phyloP scores from a whole-genome alignment of 805 yeast species.

The Lipomyces spencermartinsiae region DNA sequence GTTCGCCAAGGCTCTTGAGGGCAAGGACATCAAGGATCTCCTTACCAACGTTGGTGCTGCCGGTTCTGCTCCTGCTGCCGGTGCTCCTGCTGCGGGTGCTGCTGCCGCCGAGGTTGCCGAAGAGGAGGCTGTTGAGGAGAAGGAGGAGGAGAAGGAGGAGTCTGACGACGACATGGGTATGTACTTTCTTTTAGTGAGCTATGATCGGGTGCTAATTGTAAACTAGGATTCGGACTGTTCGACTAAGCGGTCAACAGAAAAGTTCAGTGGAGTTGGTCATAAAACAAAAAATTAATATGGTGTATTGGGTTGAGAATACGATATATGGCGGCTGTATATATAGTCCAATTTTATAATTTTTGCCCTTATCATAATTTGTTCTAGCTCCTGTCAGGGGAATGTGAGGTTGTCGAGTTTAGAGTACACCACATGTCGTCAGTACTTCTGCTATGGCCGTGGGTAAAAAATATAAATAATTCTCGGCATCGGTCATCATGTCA shows the following conservation, averaged over 20 bases:
- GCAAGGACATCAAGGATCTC: slow-evolving; percentile 82
- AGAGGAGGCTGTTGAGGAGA: slow-evolving; percentile 40
- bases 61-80: slow-evolving; percentile 76
- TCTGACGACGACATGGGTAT: slow-evolving; percentile 76
- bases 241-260: slow-evolving; percentile 57
- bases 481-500: not conserved
- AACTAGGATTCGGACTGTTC: slow-evolving; percentile 58
- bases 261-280: not conserved
- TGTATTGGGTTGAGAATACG: not conserved
- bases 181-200: slow-evolving; percentile 40
- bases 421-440: too few relatives aligned
- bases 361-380: not conserved
- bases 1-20: slow-evolving; percentile 85
- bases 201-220: slow-evolving; percentile 11
- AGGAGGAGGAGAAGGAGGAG: slow-evolving; percentile 42
- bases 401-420: not conserved
- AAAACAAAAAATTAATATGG: not conserved
- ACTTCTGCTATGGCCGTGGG: not conserved
- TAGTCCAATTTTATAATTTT: not conserved
- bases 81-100: slow-evolving; percentile 68
- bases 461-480: not conserved
- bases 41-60: slow-evolving; percentile 72
- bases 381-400: not conserved
- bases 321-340: not conserved
- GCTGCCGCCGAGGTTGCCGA: slow-evolving; percentile 45